A percentile compares a stretch with the other conserved stretches of the same genome.
phyloP scores from a whole-genome alignment of 2,329 filamentous ascomycete species.

The Diaporthe batatas region DNA sequence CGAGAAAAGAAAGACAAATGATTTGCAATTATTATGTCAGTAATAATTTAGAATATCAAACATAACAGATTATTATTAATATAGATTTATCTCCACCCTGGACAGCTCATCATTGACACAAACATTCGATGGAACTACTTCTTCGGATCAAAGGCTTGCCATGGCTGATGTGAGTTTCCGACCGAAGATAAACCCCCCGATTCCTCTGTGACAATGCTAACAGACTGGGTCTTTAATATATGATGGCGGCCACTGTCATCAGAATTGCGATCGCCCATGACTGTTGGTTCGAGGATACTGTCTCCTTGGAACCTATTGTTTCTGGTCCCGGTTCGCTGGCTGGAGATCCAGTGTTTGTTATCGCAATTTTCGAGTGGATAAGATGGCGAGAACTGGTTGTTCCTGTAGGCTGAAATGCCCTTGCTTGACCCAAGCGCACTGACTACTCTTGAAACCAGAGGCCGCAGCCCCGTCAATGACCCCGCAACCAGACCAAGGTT shows the following conservation, averaged over 20 bases:
- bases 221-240: slow-evolving; percentile 13
- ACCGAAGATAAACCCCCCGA: background rate
- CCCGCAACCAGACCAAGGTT: slow-evolving; percentile 41
- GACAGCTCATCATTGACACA: background rate
- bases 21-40: too few species aligned
- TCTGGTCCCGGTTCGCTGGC: background rate
- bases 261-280: slow-evolving; percentile 1
- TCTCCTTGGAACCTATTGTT: slow-evolving; percentile 2
- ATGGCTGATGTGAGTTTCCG: background rate
- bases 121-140: background rate
- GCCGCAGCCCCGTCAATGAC: slow-evolving; percentile 37
- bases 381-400: slow-evolving; percentile 3
- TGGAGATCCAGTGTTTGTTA: slow-evolving; percentile 4
- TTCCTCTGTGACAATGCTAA: slow-evolving; percentile 9
- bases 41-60: too few species aligned
- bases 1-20: too few species aligned
- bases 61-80: too few species aligned
- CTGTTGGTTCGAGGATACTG: slow-evolving; percentile 22
- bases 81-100: background rate
- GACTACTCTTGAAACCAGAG: slow-evolving; percentile 31
- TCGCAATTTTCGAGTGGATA: slow-evolving; percentile 19
- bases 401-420: background rate
- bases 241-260: slow-evolving; percentile 12
- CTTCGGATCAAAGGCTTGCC: background rate
- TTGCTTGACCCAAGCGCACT: background rate